These are phyloP conservation scores for Ophiostoma australiae DNA, from an alignment of 2,329 filamentous ascomycete species.

Conservation along the genomic window DNA sequence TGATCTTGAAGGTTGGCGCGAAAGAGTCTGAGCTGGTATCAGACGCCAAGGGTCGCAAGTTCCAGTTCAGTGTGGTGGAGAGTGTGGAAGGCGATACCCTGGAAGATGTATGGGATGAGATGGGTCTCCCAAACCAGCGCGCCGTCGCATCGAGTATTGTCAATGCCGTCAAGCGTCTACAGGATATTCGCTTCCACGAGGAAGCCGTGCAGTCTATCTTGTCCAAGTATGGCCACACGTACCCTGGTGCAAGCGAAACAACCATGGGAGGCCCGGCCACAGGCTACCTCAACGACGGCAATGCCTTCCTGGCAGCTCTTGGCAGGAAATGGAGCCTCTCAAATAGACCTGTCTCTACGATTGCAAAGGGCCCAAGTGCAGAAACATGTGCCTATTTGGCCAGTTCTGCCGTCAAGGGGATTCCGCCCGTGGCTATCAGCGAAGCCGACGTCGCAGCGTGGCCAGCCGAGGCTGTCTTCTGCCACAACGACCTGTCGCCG, in stretches of 20 bases:
- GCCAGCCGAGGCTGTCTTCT: not conserved
- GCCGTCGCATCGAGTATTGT: not conserved
- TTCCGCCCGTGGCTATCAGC: not conserved
- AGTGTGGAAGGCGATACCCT: not conserved
- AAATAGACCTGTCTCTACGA: not conserved
- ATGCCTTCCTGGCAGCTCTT: not conserved
- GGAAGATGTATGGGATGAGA: constrained; percentile 3
- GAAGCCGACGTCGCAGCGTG: not conserved
- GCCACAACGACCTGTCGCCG: constrained; percentile 5
- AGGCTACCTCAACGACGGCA: not conserved
- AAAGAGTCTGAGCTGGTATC: not conserved
- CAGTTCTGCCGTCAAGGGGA: not conserved
- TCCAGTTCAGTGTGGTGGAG: not conserved
- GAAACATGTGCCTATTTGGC: not conserved
- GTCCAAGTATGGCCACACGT: not conserved
- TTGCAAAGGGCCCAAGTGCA: not conserved
- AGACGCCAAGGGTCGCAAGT: not conserved
- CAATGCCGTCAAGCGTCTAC: not conserved
- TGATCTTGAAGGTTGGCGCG: not conserved
- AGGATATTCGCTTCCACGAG: not conserved
- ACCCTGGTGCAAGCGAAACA: not conserved
- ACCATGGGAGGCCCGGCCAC: not conserved
- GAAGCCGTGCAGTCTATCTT: not conserved
- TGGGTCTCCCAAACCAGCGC: not conserved
- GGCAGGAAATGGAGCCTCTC: not conserved